Percentiles rank a stretch among this genome's conserved stretches.
Conservation (phyloP, 2,329 filamentous ascomycete genomes). For the Penicillium italicum region DNA sequence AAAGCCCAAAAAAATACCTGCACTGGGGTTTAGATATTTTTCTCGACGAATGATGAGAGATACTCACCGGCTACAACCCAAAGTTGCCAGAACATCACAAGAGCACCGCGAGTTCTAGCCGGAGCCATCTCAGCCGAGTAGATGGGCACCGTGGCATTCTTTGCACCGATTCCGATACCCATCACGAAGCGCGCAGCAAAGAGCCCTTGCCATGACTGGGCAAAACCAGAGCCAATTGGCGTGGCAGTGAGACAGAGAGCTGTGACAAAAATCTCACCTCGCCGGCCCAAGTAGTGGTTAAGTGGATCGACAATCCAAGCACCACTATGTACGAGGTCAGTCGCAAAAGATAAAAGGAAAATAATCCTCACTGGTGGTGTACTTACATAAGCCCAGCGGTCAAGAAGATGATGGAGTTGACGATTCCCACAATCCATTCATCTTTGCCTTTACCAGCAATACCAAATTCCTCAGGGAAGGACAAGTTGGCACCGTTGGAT, state of each 20-base stretch:
- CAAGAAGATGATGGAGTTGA: slow-evolving; percentile 56
- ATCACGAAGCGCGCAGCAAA: slow-evolving; percentile 54
- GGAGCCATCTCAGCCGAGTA: slow-evolving; percentile 55
- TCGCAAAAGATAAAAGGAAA: slow-evolving; percentile 39
- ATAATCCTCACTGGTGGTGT: slow-evolving; percentile 33
- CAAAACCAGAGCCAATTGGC: slow-evolving; percentile 62
- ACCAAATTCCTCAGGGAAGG: slow-evolving; percentile 44
- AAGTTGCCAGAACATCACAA: slow-evolving; percentile 54
- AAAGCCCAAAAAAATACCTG: slow-evolving; percentile 62
- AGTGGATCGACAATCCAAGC: slow-evolving; percentile 64
- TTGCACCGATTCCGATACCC: slow-evolving; percentile 59
- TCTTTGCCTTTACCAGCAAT: slow-evolving; percentile 44
- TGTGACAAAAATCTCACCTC: slow-evolving; percentile 61
- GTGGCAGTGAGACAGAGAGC: slow-evolving; percentile 62
- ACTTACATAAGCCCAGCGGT: slow-evolving; percentile 19
- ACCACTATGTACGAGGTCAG: slow-evolving; percentile 35
- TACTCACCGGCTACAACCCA: slow-evolving; percentile 29
- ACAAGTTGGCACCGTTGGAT: slow-evolving; percentile 52
- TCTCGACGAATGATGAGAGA: background rate
- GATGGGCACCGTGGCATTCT: slow-evolving; percentile 53
- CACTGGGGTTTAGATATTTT: background rate
- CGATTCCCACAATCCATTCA: slow-evolving; percentile 59
- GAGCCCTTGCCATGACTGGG: slow-evolving; percentile 56
- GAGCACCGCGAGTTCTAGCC: slow-evolving; percentile 51
- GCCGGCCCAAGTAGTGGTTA: slow-evolving; percentile 57